Conservation (phyloP, 345 rosid genomes). For the Stellera chamaejasme region DNA sequence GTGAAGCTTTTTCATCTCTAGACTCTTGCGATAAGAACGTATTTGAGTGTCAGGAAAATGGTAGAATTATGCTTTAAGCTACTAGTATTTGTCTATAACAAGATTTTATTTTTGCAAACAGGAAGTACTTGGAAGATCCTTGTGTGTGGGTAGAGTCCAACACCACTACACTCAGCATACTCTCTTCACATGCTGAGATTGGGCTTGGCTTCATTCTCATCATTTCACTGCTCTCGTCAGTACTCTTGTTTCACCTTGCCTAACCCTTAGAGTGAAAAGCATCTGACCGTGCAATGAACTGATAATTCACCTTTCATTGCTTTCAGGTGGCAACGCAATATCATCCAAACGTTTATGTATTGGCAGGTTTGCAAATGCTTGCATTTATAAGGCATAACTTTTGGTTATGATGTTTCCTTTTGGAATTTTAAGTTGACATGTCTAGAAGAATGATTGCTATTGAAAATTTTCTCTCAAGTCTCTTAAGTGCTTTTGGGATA, state of each 20-base stretch:
- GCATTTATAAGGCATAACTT: not conserved
- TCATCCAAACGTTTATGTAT: slow-evolving; percentile 94
- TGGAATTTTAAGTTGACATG: no score
- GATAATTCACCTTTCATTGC: slow-evolving; percentile 2
- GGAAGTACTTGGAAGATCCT: slow-evolving; percentile 87
- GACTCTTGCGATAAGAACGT: no score
- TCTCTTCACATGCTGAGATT: slow-evolving; percentile 88
- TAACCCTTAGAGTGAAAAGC: not conserved
- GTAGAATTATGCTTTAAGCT: not conserved
- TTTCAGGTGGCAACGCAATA: slow-evolving; percentile 96
- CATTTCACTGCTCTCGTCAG: slow-evolving; percentile 77
- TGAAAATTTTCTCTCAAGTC: no score
- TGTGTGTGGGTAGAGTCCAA: slow-evolving; percentile 98
- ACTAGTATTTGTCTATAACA: not conserved
- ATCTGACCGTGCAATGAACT: not conserved
- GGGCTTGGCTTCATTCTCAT: slow-evolving; percentile 79
- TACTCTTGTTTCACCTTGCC: not conserved
- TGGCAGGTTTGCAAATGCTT: slow-evolving; percentile 68
- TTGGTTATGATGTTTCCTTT: no score
- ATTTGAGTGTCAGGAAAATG: no score
- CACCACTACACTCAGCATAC: slow-evolving; percentile 70
- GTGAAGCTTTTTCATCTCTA: no score
- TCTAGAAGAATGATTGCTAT: no score
- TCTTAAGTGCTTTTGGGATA: no score
- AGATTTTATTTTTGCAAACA: slow-evolving; percentile 22